Evolutionary conservation across 768 basidiomycete genomes (phyloP), one percentile per base, ranked within the genome.

Genomic region (Suillus subalutaceus): DNA sequence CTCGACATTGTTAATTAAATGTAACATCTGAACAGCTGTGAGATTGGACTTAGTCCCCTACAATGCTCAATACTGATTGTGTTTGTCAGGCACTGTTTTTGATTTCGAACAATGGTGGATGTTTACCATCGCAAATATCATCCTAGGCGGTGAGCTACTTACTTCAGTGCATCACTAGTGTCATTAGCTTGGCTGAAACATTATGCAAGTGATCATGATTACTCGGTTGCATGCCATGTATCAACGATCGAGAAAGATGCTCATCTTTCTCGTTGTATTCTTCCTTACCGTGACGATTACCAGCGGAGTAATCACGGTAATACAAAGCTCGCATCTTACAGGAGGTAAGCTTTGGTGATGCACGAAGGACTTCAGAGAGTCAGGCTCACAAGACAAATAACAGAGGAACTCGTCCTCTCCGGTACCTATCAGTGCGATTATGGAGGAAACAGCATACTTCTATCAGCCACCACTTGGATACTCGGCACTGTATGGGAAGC

Each of bases 401-500:
- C 32, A 55, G 53, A 55, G 53, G 53, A 55, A 16, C 4, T 35
- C 2, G 0, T 35, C 18, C 32, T 52, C 16, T 52, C 50, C 15
- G 50, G 26, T 30, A 30, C 50, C 26, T 52, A 16, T 52, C 26
- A 16, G 18, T 55, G 53, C 18, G 1, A 6, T 18, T 15, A 7
- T 5, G 3, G 1, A 3, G 18, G 16, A 5, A 10, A 9, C 9
- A 12, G 2, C 18, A 0, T 5, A 5, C 9, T 10, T 55, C 53
- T 35, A 55, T 18, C 9, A 30, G 32, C 18, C 9, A 4, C 35
- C 30, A 32, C 53, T 32, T 55, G 53, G 53, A 20, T 55, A 55
- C 30, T 55, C 32, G 26, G 53, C 32, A 55, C 53, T 35, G 16
- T 20, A 55, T 55, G 53, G 53, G 53, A 55, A 20, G 9, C 9